Evolutionary conservation across 192 early-diverging fungal genomes (phyloP), one percentile per base, ranked within the genome.

Genomic region (Chytriomyces hyalinus): DNA sequence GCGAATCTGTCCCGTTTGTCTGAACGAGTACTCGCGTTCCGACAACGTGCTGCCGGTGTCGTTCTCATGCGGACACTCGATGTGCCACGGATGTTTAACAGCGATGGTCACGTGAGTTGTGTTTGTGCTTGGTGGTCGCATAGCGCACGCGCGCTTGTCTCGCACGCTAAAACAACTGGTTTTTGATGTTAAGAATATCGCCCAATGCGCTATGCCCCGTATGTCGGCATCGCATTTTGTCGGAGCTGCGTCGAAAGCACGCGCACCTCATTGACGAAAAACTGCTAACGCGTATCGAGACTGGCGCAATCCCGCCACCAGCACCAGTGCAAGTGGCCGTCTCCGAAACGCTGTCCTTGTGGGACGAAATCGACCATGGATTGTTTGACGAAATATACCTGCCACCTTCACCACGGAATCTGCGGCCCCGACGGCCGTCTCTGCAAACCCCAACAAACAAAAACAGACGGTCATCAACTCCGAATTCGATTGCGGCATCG

Each of bases 171-270:
- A 17, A 15, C 9, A 17, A 59, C 69, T 17, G 3, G 9, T 2
- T 26, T 10, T 28, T 44, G 6, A 57, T 57, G 53, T 15, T n/a
- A 17, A 60, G 53, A n/a, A 36, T 73, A 15, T 49, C 71, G 28
- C 71, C 71, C 11, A 73, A 73, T 28, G 71, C 71, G 22, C 61
- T 62, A 24, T 73, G 71, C 45, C 71, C 71, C 71, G 71, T 73
- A 44, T 73, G 71, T 45, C 71, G 71, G 15, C 71, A 73, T 49
- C 71, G 71, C 2, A 73, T 73, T 44, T 60, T 73, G 13, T 22
- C 71, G 4, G 17, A 9, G 1, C 71, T 73, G 2, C 71, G 60
- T 17, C 53, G 71, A 2, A 73, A 73, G 28, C 17, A n/a, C 15
- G 57, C 15, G 3, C 71, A 73, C 60, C 60, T 62, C 13, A 45